Base-by-base conservation (phyloP, 805 yeast genomes). In the Alloascoidea africana region DNA sequence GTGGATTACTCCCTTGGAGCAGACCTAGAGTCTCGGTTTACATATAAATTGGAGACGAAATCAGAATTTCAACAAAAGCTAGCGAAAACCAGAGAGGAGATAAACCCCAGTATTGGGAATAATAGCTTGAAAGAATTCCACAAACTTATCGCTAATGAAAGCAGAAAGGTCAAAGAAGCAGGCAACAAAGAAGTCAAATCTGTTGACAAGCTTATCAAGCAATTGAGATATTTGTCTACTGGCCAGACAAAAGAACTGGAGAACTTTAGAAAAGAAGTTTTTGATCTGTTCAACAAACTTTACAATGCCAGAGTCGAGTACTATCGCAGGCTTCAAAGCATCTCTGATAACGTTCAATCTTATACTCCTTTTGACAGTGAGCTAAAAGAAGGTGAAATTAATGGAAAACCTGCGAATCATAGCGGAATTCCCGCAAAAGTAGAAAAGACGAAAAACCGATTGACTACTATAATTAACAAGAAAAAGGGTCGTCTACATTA, bases 231-330 rank as follows among this genome's bases (percentile, higher is more conserved):
- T 2, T 54, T 65, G 6, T 56, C 62, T 35, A 69, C 63, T 5
- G 52, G 52, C 13, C 75, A 74, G 45, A 63, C 63, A 41, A 56
- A 61, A 18, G 55, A 66, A 14, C 46, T 64, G 19, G 51, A 51
- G 0, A 48, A 54, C 6, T 45, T 72, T 33, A 66, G 65, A 18
- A 63, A 66, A 32, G 79, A 70, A 41, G 48, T n/a, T n/a, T n/a
- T 68, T 11, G 62, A 70, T 32, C 66, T 68, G 15, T 59, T 62
- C 33, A 73, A 84, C 44, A 67, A 68, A 19, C 66, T 82, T 1
- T 89, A 76, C 58, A 91, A 89, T 55, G 60, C 76, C n/a, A 73
- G 89, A 38, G 68, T 89, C 30, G 80, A 70, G 33, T 91, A 87
- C 54, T 91, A 77, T 59, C 74, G 76, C 47, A 87, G 84, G 42